Conservation (phyloP, 257 asterid genomes). For the Solanum neorickii region DNA sequence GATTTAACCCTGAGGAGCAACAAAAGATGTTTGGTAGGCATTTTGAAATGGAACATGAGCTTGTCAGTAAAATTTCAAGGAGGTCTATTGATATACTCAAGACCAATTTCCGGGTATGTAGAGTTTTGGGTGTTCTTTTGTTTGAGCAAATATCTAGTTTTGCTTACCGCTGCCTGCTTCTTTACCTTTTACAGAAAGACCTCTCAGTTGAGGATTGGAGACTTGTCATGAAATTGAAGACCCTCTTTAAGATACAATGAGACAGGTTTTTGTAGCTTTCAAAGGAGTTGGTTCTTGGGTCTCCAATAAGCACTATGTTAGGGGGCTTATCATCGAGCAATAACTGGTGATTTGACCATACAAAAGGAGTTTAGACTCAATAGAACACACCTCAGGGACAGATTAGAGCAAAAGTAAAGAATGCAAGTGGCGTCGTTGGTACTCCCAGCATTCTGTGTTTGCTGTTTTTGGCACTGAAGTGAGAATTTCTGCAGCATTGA, state of each 20-base stretch:
- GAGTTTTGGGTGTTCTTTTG: background rate
- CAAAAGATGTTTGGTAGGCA: slow-evolving; percentile 96
- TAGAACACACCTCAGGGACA: background rate
- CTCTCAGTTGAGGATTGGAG: slow-evolving; percentile 60
- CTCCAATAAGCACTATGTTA: background rate
- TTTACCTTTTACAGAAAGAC: slow-evolving; percentile 43
- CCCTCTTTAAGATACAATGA: slow-evolving; percentile 69
- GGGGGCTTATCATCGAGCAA: background rate
- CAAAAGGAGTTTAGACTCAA: background rate
- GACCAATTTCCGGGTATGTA: slow-evolving; percentile 68
- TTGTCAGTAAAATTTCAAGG: slow-evolving; percentile 86
- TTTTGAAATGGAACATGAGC: slow-evolving; percentile 88
- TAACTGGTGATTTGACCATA: background rate
- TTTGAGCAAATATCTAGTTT: background rate
- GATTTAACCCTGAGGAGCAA: slow-evolving; percentile 81
- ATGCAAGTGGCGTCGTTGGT: background rate
- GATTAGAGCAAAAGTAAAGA: background rate
- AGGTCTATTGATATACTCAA: slow-evolving; percentile 81
- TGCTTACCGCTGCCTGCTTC: background rate
- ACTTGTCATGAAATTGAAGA: slow-evolving; percentile 67
- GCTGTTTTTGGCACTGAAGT: background rate
- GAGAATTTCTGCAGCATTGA: background rate
- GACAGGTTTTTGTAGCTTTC: background rate
- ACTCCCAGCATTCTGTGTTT: background rate
- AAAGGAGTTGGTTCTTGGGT: background rate